Evolutionary conservation across 2,329 filamentous ascomycete genomes (phyloP), one percentile per base, ranked within the genome.

Genomic region (Talaromyces sp.): DNA sequence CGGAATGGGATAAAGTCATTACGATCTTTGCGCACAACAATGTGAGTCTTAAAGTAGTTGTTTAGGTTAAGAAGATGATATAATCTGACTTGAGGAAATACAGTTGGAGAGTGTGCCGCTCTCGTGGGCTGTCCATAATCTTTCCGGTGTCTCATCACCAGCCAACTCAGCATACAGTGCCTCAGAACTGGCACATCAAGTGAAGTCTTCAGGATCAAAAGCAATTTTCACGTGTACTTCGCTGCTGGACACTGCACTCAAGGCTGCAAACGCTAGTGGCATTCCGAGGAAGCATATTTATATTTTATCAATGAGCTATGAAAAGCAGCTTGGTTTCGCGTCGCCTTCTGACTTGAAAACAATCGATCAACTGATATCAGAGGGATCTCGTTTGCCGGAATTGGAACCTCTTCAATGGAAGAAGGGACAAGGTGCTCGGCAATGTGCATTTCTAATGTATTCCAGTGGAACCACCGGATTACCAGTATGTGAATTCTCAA

Each of bases 1-100:
- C 85, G 0, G 87, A 90, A 71, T 92, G 88, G 88, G 89, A 92
- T 70, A 89, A 90, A 73, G 88, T 90, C 45, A 81, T 90, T 60
- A 86, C 81, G 5, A 79, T 91, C n/a, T 91, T 88, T 77, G 86
- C 87, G 3, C 76, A 90, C 66, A 92, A 92, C 74, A 89, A 88
- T 35, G 87, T 89, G 74, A 68, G 84, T 47, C 11, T 27, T 41
- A 2, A 17, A 41, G 37, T 41, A 41, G 37, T 3, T 15, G 37
- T 41, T 41, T 11, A 3, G n/a, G n/a, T n/a, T n/a, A n/a, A n/a
- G n/a, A 10, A 41, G 37, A 41, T 41, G 37, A 2, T 41, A 41
- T 11, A 15, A 41, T 17, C 39, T 45, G 33, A 50, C 56, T 43
- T 4, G 17, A 17, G 5, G 13, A 39, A 41, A 10, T 22, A 13